Evolutionary conservation across 164 flowering plant genomes (phyloP), one percentile per base, ranked within the genome.

Genomic region (Umbellularia californica): DNA sequence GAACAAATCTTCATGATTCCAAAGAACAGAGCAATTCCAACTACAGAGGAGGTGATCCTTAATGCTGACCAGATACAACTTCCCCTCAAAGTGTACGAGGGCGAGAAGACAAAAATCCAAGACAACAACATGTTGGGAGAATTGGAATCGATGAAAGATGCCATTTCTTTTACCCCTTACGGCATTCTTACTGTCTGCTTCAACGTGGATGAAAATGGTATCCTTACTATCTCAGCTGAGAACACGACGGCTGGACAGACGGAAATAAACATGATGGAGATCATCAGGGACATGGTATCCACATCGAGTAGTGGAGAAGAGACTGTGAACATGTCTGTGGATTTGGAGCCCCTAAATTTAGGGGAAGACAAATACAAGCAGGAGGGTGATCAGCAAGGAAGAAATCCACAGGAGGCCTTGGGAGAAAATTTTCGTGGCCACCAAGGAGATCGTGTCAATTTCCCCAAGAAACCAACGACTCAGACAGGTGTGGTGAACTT

Each of bases 61-160:
- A 78, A 83, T 0, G 93, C 88, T 74, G 81, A 88, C 75, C 90
- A 88, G 68, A 83, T 87, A 9, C 83, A 85, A 3, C 85, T 84
- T 25, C 60, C 80, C 68, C 82, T 88, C 70, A 87, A 84, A 72
- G 91, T 89, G 4, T 89, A 80, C 25, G 90, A 89, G 70, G 93
- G 93, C 47, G 93, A 89, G 79, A 84, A 88, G 52, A 82, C 89
- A 3, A 79, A 84, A 58, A 82, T 90, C 41, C 80, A 79, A 51
- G 90, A 86, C 78, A 88, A 88, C 83, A 85, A 89, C 65, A 68
- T 86, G 68, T 75, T 87, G 66, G 92, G 90, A 4, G 84, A 84
- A 52, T 87, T 89, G 24, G 82, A 78, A 7, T 41, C 35, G 35
- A 30, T 41, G 47, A 41, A 41, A 5, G 0, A 4, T 6, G 47